Base-by-base conservation (phyloP, 2,329 filamentous ascomycete genomes). In the Arthroderma sp. region DNA sequence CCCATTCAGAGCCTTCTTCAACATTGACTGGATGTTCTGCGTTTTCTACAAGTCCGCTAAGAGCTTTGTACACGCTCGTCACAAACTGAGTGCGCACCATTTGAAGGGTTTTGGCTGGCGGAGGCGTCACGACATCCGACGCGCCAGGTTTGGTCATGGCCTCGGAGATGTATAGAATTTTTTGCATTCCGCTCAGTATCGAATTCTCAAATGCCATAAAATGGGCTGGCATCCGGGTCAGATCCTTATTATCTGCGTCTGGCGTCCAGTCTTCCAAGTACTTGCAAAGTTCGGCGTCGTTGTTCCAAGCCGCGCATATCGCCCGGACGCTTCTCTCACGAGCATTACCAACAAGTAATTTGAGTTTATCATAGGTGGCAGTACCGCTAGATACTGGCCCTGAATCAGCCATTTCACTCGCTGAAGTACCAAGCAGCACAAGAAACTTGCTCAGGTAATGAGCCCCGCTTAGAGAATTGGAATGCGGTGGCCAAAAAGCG, bases 41-140 rank as follows among this genome's bases (percentile, higher is more conserved):
- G 62, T 94, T 96, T 64, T 96, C 91, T 1, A 98, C 87, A 79
- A 98, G 89, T 22, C 89, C 91, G 55, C 85, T 93, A 33, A 98
- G 68, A 5, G 86, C 86, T 61, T 94, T 94, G 65, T 96, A 96
- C 37, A 98, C 68, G 47, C 88, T 94, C 5, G 83, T 87, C 10
- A 94, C 87, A 57, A 98, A 98, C 58, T 94, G 86, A 51, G 80
- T 83, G 51, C 88, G 78, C 10, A 96, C 86, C 77, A 88, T 86
- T 61, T 94, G 85, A 37, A 96, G 70, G 37, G 95, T 69, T 62
- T 96, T 98, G 5, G 81, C 73, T 32, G 86, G 81, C 4, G 91
- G 93, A 11, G 89, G 82, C 27, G 83, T 75, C 46, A 96, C 80
- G 51, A 98, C 87, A 56, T 85, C 80, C 39, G 73, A 77, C 4